A percentile compares a stretch with the other conserved stretches of the same genome.
Evolutionary conservation across 2,329 filamentous ascomycete species (phyloP).

Genomic region (Penicillium sp.): DNA sequence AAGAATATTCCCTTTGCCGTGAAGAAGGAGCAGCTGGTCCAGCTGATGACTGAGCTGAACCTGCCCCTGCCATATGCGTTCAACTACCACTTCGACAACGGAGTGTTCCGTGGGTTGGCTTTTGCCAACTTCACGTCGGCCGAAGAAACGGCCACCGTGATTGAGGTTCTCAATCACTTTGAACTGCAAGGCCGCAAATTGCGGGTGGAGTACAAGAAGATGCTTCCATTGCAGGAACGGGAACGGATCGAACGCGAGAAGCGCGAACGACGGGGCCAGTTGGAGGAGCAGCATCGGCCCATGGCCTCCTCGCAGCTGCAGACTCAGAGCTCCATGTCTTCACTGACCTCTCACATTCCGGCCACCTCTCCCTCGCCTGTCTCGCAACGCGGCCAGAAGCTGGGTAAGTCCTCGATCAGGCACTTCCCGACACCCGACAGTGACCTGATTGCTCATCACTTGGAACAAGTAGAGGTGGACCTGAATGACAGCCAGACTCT

Average conservation of each 20-base stretch:
- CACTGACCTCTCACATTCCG: constrained; percentile 60
- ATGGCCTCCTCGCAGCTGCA: constrained; percentile 62
- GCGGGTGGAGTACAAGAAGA: constrained; percentile 98
- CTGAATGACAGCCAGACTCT: constrained; percentile 85
- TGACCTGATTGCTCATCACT: constrained; percentile 8
- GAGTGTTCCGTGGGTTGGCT: constrained; percentile 88
- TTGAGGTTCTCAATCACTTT: constrained; percentile 90
- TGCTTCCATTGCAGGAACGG: constrained; percentile 89
- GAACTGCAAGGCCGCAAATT: constrained; percentile 92
- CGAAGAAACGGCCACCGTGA: constrained; percentile 87
- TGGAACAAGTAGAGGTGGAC: constrained; percentile 59
- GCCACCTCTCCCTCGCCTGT: constrained; percentile 63
- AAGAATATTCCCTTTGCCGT: constrained; percentile 99
- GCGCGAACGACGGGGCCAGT: constrained; percentile 86
- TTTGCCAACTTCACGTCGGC: constrained; percentile 98
- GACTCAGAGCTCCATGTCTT: constrained; percentile 80
- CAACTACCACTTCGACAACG: constrained; percentile 99
- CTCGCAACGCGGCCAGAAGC: constrained; percentile 44
- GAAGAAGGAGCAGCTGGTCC: constrained; percentile 89
- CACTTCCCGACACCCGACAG: constrained; percentile 11
- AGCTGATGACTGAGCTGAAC: constrained; percentile 89
- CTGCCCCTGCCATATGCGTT: constrained; percentile 95
- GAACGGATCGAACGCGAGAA: constrained; percentile 97
- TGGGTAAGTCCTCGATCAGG: constrained; percentile 24
- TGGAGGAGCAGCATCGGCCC: constrained; percentile 91